Base-by-base conservation (phyloP, 2,329 filamentous ascomycete genomes). In the Epichloe festucae region DNA sequence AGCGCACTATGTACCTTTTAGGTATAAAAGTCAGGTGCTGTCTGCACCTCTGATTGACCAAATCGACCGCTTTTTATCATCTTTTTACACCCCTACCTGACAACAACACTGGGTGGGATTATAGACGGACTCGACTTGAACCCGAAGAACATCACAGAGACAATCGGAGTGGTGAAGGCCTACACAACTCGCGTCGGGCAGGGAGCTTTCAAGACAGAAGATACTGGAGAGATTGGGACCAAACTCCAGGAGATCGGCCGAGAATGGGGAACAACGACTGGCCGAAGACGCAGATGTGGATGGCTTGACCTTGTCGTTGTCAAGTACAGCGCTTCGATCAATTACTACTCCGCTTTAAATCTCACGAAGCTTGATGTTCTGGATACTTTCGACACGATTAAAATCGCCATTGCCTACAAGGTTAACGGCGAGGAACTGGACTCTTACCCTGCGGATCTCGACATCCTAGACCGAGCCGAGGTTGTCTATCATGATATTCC, bases 341-440 rank as follows among this genome's bases (percentile, higher is more conserved):
- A 87, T 69, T 75, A 83, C 69, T 87, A 87, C 68, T 81, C 80
- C 0, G 67, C 72, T 44, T 63, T 82, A 2, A 81, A 82, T 60
- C 62, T 49, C 2, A 49, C 48, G 7, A 49, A 82, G 54, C 60
- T 63, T 19, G 61, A 62, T 41, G 56, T 57, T 4, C 53, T 57
- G 5, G 54, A 56, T 27, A 50, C 53, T 1, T 57, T 57, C 23
- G 40, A 40, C 10, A 44, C 31, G 3, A 48, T 54, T 36, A 47
- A 39, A 7, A 35, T 48, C 40, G 39, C 40, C 14, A 11, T 44
- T 3, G 47, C 38, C 0, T 49, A 43, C 34, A 35, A 52, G 55
- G 27, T 48, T 17, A 52, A 55, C 3, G 62, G 62, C 54, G 55
- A 65, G 53, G 62, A 62, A 52, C 48, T 54, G 10, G 52, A 51